phyloP scores from a whole-genome alignment of 2,329 filamentous ascomycete genomes.

The Epichloe scottii region DNA sequence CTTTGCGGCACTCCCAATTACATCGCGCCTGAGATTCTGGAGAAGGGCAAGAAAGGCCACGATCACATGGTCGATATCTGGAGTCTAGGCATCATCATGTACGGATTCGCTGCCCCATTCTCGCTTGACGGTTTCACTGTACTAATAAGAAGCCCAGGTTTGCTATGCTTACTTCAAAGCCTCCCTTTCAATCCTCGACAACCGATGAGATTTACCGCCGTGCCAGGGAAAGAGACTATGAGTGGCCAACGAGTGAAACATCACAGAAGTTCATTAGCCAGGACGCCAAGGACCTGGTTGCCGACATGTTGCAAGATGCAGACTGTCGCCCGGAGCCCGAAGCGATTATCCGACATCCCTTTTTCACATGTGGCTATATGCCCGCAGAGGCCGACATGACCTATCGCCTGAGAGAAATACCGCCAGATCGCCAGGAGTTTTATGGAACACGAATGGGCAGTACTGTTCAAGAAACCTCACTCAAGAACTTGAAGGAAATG shows the following conservation, averaged over 20 bases:
- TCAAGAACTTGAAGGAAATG: slow-evolving; percentile 41
- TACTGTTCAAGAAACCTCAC: slow-evolving; percentile 32
- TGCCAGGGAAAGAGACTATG: slow-evolving; percentile 60
- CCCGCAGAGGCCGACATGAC: slow-evolving; percentile 49
- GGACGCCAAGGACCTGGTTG: slow-evolving; percentile 68
- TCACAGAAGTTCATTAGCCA: slow-evolving; percentile 58
- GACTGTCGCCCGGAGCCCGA: slow-evolving; percentile 65
- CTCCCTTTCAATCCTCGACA: slow-evolving; percentile 87
- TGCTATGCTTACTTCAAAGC: slow-evolving; percentile 91
- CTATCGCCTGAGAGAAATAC: slow-evolving; percentile 40
- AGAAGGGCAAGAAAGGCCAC: slow-evolving; percentile 87
- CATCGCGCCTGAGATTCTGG: slow-evolving; percentile 90
- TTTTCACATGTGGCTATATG: slow-evolving; percentile 67
- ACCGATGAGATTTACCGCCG: slow-evolving; percentile 75
- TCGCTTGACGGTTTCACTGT: neutral
- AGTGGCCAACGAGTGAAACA: slow-evolving; percentile 59
- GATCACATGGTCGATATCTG: slow-evolving; percentile 98
- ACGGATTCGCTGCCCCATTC: slow-evolving; percentile 21
- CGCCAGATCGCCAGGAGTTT: slow-evolving; percentile 46
- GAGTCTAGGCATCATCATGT: slow-evolving; percentile 96
- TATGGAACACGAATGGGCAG: slow-evolving; percentile 35
- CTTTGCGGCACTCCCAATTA: slow-evolving; percentile 97
- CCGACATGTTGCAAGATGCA: slow-evolving; percentile 62
- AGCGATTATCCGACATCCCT: slow-evolving; percentile 64
- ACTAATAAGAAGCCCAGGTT: slow-evolving; percentile 41